These are phyloP conservation scores for Xylaria sp. DNA, from an alignment of 2,329 filamentous ascomycete species.

Conservation along the genomic window DNA sequence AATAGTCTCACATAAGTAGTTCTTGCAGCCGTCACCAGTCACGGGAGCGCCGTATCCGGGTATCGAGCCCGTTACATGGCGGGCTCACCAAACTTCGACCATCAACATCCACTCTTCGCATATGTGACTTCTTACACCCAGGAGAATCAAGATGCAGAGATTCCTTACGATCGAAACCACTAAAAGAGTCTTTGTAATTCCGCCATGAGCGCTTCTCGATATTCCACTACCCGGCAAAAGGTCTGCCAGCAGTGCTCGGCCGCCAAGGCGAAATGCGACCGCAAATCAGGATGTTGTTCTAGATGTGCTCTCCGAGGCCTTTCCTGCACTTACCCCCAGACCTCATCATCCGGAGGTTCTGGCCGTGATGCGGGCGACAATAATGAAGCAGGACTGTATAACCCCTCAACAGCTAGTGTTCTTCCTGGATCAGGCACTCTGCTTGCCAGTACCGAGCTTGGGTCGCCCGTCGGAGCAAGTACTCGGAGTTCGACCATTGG, in stretches of 20 bases:
- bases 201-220: conserved; percentile 35
- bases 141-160: neutral
- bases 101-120: neutral
- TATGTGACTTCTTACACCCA: neutral
- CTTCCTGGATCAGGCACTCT: neutral
- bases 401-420: conserved; percentile 2
- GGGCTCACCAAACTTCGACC: neutral
- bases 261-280: conserved; percentile 47
- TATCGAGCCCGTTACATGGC: no score
- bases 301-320: conserved; percentile 38
- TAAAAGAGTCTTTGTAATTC: conserved; percentile 1
- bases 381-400: conserved; percentile 1
- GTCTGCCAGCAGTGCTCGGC: conserved; percentile 42
- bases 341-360: conserved; percentile 2
- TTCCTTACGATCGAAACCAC: neutral
- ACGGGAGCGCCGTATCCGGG: no score
- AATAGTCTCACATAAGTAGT: no score
- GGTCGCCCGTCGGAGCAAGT: neutral
- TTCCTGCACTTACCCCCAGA: conserved; percentile 36
- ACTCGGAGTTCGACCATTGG: neutral
- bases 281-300: conserved; percentile 35
- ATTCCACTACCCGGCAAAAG: conserved; percentile 44
- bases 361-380: neutral
- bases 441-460: conserved; percentile 3
- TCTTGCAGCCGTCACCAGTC: no score